Percentiles rank a stretch among this genome's conserved stretches.
Evolutionary conservation across 2,329 filamentous ascomycete species (phyloP).

Genomic region (Emmonsia crescens): DNA sequence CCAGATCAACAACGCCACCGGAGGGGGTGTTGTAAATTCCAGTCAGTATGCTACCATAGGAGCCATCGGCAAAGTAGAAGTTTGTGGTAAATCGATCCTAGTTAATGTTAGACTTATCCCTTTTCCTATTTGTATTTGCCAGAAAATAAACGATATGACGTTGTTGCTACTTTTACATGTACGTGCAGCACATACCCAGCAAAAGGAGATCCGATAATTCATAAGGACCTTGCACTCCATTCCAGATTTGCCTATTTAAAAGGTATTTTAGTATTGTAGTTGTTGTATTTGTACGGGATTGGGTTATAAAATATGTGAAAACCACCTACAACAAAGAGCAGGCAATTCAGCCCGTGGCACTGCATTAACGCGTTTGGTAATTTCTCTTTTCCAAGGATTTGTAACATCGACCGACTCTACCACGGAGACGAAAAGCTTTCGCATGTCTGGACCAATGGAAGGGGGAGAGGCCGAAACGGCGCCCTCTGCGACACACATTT

Average conservation of each 20-base stretch:
- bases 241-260: neutral
- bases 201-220: constrained; percentile 36
- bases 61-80: constrained; percentile 37
- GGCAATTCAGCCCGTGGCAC: neutral
- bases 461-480: constrained; percentile 18
- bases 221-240: constrained; percentile 34
- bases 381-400: constrained; percentile 6
- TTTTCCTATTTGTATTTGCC: neutral
- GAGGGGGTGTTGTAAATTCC: constrained; percentile 34
- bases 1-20: constrained; percentile 32
- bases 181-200: constrained; percentile 26
- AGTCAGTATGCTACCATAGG: constrained; percentile 36
- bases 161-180: neutral
- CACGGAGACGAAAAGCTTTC: constrained; percentile 22
- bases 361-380: neutral
- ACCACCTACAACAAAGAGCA: constrained; percentile 17
- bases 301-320: neutral
- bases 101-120: neutral
- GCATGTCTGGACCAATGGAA: constrained; percentile 21
- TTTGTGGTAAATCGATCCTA: constrained; percentile 43
- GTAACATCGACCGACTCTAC: constrained; percentile 17
- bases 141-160: neutral
- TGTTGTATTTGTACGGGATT: neutral
- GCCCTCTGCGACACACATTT: constrained; percentile 22
- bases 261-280: neutral